These are phyloP conservation scores for Trichoderma hamatum DNA, from an alignment of 2,329 filamentous ascomycete genomes.

Conservation along the genomic window DNA sequence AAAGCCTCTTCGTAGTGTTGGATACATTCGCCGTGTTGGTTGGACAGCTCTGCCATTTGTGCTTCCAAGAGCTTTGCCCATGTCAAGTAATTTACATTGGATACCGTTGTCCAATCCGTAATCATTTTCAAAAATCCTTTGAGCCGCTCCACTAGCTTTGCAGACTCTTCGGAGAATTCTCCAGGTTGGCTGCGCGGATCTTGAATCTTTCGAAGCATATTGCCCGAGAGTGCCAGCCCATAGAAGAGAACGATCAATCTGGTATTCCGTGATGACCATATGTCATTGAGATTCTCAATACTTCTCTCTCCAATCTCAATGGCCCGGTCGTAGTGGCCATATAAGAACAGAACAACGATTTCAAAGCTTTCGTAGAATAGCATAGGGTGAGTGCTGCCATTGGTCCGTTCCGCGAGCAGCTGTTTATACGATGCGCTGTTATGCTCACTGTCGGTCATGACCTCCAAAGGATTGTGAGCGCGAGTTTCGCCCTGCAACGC, in stretches of 20 bases:
- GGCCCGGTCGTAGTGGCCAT: conserved; percentile 63
- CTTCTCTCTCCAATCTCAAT: conserved; percentile 59
- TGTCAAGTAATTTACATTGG: conserved; percentile 69
- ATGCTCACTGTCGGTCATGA: conserved; percentile 72
- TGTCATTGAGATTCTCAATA: conserved; percentile 49
- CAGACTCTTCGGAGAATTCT: conserved; percentile 47
- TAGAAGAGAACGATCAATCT: conserved; percentile 62
- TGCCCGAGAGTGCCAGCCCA: conserved; percentile 58
- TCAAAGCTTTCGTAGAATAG: conserved; percentile 71
- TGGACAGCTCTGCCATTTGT: conserved; percentile 65
- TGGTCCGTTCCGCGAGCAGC: conserved; percentile 57
- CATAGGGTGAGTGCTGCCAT: conserved; percentile 65
- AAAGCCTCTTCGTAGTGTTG: conserved; percentile 69
- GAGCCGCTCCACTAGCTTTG: conserved; percentile 57
- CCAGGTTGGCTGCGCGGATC: conserved; percentile 50
- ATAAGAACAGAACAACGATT: conserved; percentile 64
- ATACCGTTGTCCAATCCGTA: conserved; percentile 64
- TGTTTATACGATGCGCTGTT: conserved; percentile 60
- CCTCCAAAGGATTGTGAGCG: conserved; percentile 50
- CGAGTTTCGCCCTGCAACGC: conserved; percentile 76
- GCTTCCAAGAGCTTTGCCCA: conserved; percentile 72
- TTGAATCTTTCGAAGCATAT: conserved; percentile 53
- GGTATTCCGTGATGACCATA: conserved; percentile 65
- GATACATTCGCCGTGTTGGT: conserved; percentile 61
- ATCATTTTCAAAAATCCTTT: conserved; percentile 61